These are phyloP conservation scores for Alternaria alternata DNA, from an alignment of 2,329 filamentous ascomycete genomes.

Conservation along the genomic window DNA sequence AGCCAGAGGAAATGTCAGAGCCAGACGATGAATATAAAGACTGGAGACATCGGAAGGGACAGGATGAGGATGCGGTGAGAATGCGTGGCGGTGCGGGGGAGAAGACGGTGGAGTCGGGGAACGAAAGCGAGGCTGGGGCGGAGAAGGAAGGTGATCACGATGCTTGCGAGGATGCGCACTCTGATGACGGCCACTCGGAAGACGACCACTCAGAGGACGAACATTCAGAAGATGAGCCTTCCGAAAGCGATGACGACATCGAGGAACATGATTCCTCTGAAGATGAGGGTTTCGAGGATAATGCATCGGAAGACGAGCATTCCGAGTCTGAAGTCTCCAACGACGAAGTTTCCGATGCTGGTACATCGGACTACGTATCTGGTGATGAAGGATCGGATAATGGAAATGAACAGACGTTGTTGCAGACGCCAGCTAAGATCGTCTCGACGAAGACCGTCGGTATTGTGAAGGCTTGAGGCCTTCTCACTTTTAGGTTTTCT, in stretches of 20 bases:
- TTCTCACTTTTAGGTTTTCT: background rate
- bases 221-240: background rate
- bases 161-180: background rate
- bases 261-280: background rate
- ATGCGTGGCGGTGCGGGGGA: conserved; percentile 1
- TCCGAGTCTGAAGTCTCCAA: background rate
- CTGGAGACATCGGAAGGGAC: background rate
- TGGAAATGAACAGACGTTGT: background rate
- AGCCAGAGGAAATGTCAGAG: background rate
- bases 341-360: background rate
- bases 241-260: background rate
- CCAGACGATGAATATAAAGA: background rate
- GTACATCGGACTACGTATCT: background rate
- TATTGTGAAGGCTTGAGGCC: background rate
- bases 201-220: background rate
- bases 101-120: background rate
- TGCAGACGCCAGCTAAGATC: background rate
- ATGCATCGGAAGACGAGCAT: background rate
- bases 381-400: background rate
- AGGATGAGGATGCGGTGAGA: background rate
- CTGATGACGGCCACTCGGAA: background rate
- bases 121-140: background rate
- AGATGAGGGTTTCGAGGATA: background rate
- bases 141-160: background rate
- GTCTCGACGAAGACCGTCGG: background rate